Conservation (phyloP, 2,329 filamentous ascomycete species). For the Ustulina deusta region DNA sequence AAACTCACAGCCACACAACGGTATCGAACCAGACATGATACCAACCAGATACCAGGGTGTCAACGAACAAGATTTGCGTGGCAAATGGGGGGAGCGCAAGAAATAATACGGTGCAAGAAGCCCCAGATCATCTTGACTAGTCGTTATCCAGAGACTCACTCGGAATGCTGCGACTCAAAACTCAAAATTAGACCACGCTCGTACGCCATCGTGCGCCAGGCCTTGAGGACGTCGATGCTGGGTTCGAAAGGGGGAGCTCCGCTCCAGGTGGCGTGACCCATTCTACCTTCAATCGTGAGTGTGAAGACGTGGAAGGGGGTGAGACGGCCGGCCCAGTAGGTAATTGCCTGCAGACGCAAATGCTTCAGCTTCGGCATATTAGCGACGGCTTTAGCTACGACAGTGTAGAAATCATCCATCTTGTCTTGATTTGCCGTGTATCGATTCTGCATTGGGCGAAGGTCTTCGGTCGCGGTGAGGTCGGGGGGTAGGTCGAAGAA, state of each 20-base stretch:
- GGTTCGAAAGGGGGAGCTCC: conserved; percentile 23
- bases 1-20: neutral
- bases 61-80: neutral
- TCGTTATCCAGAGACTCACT: neutral
- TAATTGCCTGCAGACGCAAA: conserved; percentile 25
- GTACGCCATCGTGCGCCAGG: conserved; percentile 26
- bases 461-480: conserved; percentile 18
- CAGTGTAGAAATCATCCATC: conserved; percentile 30
- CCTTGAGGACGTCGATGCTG: conserved; percentile 3
- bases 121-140: neutral
- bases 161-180: neutral
- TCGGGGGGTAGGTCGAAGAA: conserved; percentile 15
- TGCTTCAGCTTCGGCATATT: conserved; percentile 31
- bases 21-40: neutral
- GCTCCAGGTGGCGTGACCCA: conserved; percentile 13
- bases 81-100: conserved; percentile 6
- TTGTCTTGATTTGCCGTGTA: conserved; percentile 23
- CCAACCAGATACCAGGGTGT: neutral
- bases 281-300: neutral
- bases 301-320: conserved; percentile 26
- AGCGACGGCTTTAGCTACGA: conserved; percentile 24
- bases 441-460: conserved; percentile 18
- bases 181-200: conserved; percentile 14
- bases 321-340: conserved; percentile 8
- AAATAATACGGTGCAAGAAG: neutral